Evolutionary conservation across 2,329 filamentous ascomycete genomes (phyloP).

Genomic region (Arthroderma uncinatum): DNA sequence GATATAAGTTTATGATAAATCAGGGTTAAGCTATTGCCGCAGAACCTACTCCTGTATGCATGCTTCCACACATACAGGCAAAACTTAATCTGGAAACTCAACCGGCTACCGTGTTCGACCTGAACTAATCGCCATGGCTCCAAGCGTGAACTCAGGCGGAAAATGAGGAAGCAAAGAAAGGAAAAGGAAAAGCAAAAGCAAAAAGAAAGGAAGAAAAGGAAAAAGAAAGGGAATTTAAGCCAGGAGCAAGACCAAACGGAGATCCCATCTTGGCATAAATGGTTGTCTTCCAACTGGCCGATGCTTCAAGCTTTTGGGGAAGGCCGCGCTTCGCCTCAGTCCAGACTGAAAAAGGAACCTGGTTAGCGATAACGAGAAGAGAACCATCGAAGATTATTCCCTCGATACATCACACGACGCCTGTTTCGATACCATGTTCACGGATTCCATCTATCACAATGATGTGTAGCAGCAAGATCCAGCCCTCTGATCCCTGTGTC

Average conservation of each 20-base stretch:
- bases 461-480: background rate
- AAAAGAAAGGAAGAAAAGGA: background rate
- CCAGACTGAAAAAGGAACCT: background rate
- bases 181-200: background rate
- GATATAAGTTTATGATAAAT: background rate
- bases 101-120: background rate
- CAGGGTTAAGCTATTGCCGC: background rate
- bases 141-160: background rate
- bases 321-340: background rate
- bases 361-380: background rate
- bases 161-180: background rate
- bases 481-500: constrained; percentile 1
- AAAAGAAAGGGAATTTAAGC: background rate
- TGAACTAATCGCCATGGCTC: background rate
- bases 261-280: background rate
- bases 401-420: background rate
- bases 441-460: background rate
- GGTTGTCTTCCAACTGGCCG: background rate
- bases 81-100: background rate
- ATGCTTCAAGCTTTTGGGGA: background rate
- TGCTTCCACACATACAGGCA: background rate
- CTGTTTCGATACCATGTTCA: background rate
- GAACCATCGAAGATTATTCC: background rate
- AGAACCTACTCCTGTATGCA: background rate
- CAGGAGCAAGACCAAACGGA: background rate